Base-by-base conservation (phyloP, 768 basidiomycete genomes). In the Kwoniella mangroviensis region DNA sequence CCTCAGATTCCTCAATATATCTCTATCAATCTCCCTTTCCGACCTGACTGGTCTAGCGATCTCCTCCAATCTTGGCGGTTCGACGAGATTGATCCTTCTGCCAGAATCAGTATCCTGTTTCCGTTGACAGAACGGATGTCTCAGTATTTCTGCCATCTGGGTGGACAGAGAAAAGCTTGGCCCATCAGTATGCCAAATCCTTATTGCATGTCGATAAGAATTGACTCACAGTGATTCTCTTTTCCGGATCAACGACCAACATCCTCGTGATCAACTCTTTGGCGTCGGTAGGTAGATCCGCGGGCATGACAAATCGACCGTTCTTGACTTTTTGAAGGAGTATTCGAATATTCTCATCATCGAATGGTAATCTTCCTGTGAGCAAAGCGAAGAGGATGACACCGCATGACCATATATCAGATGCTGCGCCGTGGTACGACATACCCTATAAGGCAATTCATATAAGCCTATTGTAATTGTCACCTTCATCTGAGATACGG, bases 401-500 rank as follows among this genome's bases (percentile, higher is more conserved):
- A 24, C 95, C 95, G 70, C 94, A 94, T 75, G 93, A 95, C 94
- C 94, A 98, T 77, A 98, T 92, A 83, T 97, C 95, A 2, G 93
- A 92, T 5, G 92, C 90, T 52, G 90, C 90, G 43, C 95, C 95
- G 82, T 90, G 87, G 82, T 97, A 98, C 77, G 89, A 90, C 83
- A 90, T 86, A 10, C 94, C 94, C 81, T 84, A n/a, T n/a, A n/a
- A n/a, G n/a, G n/a, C n/a, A n/a, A n/a, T n/a, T n/a, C n/a, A n/a
- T n/a, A n/a, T n/a, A n/a, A n/a, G n/a, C n/a, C n/a, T n/a, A n/a
- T n/a, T n/a, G n/a, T n/a, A 4, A 34, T 6, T 34, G 34, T 6
- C 6, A 34, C 34, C 6, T 7, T 34, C 34, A 34, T 34, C 34
- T 4, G 3, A 34, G 34, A 34, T 34, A 34, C 9, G 34, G 9